Evolutionary conservation across 2,329 filamentous ascomycete genomes (phyloP).

Genomic region (Phaeosphaeriaceae sp.): DNA sequence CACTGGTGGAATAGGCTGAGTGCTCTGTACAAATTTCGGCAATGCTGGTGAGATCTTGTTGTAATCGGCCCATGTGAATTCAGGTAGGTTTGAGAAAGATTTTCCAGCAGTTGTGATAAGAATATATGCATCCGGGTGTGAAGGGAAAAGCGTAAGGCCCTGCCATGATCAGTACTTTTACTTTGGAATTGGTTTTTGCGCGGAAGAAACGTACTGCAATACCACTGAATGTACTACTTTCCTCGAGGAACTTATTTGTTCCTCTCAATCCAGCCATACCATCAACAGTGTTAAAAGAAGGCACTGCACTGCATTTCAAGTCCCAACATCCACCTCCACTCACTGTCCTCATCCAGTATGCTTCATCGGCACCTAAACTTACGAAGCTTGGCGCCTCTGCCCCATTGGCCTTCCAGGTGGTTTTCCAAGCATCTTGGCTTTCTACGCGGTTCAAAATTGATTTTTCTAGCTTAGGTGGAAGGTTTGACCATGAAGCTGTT

Average conservation of each 20-base stretch:
- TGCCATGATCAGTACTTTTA: conserved; percentile 8
- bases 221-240: conserved; percentile 25
- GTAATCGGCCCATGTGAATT: conserved; percentile 42
- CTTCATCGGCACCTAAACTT: conserved; percentile 35
- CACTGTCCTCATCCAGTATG: conserved; percentile 42
- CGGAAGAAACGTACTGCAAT: conserved; percentile 28
- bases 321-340: conserved; percentile 42
- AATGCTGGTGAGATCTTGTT: conserved; percentile 37
- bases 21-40: conserved; percentile 26
- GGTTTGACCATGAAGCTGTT: conserved; percentile 35
- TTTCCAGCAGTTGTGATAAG: conserved; percentile 35
- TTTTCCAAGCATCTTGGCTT: conserved; percentile 30
- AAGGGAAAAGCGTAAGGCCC: conserved; percentile 40
- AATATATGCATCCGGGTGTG: conserved; percentile 33
- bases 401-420: conserved; percentile 33
- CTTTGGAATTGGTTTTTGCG: neutral
- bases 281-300: conserved; percentile 13
- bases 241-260: conserved; percentile 36
- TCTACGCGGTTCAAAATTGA: conserved; percentile 29
- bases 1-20: conserved; percentile 32
- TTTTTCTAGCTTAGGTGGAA: conserved; percentile 37
- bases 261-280: conserved; percentile 35
- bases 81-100: conserved; percentile 41
- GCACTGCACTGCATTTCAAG: conserved; percentile 21
- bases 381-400: conserved; percentile 38